Base-by-base conservation (phyloP, 179 eudicot species). In the Carnegiea gigantea region DNA sequence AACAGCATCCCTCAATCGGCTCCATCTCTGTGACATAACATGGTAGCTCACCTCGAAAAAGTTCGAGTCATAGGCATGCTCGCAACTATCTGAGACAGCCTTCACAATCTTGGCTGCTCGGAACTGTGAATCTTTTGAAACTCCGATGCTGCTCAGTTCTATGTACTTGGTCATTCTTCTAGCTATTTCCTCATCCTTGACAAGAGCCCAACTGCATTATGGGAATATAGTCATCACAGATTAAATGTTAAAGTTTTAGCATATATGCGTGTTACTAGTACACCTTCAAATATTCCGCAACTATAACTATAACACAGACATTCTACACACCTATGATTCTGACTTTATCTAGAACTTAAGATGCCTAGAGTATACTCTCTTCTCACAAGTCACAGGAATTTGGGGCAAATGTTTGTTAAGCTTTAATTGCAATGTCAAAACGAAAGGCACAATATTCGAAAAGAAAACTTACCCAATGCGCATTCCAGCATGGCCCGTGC, bases 401-500 rank as follows among this genome's bases (percentile, higher is more conserved):
- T 49, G 53, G 53, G 7, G 53, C 14, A 49, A 49, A 49, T 9
- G 3, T 13, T 33, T 3, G 53, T 9, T 13, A 49, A 49, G 0
- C 4, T 49, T 49, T 49, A 51, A 13, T 11, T 0, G 57, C 10
- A 17, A 51, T 51, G 17, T 51, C 57, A 51, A 23, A 11, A 23
- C 5, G 2, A 62, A 62, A 62, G 28, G 28, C 8, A 21, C 43
- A 21, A 51, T 30, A 53, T 49, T 54, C 23, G 54, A 67, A 11
- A 51, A 49, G 28, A 17, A 7, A 76, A 30, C 82, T 86, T 84
- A 94, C 98, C 97, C 98, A 14, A 93, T 85, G 40, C 98, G 97
- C 72, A 88, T 82, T 14, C 97, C 98, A 60, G 98, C 98, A 73
- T 94, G 98, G 73, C 98, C 98, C 4, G 97, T 93, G 91, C 89